Conservation (phyloP, 169 alveolate genomes). For the Plasmodium fragile region DNA sequence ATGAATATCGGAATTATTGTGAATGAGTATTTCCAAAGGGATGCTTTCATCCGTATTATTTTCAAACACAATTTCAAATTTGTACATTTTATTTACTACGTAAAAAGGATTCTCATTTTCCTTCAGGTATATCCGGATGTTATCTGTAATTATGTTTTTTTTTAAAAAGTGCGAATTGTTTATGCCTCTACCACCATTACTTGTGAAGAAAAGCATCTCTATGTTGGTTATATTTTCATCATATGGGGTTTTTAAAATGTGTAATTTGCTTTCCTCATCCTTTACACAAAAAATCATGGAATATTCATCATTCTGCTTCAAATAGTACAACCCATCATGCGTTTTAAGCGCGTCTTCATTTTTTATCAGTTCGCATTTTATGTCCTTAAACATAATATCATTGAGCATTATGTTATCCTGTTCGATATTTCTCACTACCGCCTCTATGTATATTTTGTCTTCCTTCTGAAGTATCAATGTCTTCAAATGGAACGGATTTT, state of each 20-base stretch:
- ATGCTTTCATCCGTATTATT: constrained; percentile 51
- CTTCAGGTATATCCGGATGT: constrained; percentile 43
- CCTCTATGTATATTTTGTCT: constrained; percentile 42
- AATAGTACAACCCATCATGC: constrained; percentile 57
- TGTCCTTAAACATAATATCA: constrained; percentile 17
- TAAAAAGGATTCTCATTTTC: constrained; percentile 23
- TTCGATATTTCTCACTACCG: constrained; percentile 31
- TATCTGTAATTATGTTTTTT: constrained; percentile 38
- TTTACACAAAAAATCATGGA: constrained; percentile 62
- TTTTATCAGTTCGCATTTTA: constrained; percentile 52
- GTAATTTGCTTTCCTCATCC: constrained; percentile 63
- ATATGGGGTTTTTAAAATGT: constrained; percentile 20
- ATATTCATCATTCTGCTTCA: constrained; percentile 66
- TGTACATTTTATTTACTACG: constrained; percentile 45
- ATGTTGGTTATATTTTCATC: constrained; percentile 62
- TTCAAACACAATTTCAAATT: constrained; percentile 70
- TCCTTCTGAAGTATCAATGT: constrained; percentile 32
- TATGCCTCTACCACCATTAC: constrained; percentile 54
- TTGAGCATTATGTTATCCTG: constrained; percentile 55
- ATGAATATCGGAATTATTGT: constrained; percentile 56
- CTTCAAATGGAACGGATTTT: constrained; percentile 33
- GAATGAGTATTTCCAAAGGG: constrained; percentile 43
- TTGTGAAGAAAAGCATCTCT: constrained; percentile 59
- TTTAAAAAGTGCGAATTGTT: constrained; percentile 59
- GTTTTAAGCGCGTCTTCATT: constrained; percentile 8